Base-by-base conservation (phyloP, 805 yeast species). In the Starmerella potacharoeniae region DNA sequence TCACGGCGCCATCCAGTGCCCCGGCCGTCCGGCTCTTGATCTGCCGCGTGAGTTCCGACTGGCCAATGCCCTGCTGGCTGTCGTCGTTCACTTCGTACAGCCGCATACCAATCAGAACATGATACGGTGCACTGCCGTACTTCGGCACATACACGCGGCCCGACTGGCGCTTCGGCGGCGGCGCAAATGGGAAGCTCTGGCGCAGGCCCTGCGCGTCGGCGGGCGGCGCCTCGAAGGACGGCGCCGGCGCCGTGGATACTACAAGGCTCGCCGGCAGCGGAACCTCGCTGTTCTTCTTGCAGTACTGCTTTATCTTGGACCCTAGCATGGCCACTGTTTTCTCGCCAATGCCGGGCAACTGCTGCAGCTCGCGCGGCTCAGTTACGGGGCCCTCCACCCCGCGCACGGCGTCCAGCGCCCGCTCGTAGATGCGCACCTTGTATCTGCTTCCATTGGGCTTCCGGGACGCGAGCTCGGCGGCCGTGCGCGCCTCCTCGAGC, bases 271-370 rank as follows among this genome's bases (percentile, higher is more conserved):
- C 65, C 2, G 91, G 91, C 5, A 73, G 56, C 0, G 61, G 67
- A 4, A 72, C 65, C 0, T 78, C 81, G 51, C 53, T 45, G 31
- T 77, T 73, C 7, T 75, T 78, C n/a, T 68, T 62, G 64, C 95
- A 88, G 68, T 86, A 77, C 2, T 64, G 63, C 11, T 67, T 59
- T 29, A 86, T 68, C 57, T 73, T 75, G 42, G 71, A 67, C 30
- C 74, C 72, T 55, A 91, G 69, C 33, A 69, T 64, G 2, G 67
- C 69, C 36, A 85, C 79, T 7, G 86, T 81, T 54, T 82, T 81
- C 11, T 79, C 83, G 0, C 97, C 97, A 37, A 91, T 75, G 47
- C 73, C 84, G 55, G 77, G 82, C 43, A 91, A 73, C 60, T 74
- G 73, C 14, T 69, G 67, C 45, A 91, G 71, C 51, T 85, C 82